Base-by-base conservation (phyloP, 331 rosid species). In the Arachis monticola region DNA sequence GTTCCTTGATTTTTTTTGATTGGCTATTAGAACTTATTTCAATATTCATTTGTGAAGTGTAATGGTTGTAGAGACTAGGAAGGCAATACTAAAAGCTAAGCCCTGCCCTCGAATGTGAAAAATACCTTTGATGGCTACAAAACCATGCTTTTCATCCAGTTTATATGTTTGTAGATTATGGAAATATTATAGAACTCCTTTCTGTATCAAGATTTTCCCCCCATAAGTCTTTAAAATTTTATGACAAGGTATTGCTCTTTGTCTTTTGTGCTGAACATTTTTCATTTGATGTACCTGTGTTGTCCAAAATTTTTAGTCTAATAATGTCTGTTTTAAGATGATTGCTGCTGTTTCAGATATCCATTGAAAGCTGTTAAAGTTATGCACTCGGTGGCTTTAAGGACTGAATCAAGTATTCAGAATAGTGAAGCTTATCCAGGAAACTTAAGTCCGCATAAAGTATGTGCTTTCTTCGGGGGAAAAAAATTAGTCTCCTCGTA, bases 321-420 rank as follows among this genome's bases (percentile, higher is more conserved):
- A 48, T 63, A 58, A 77, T 72, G 50, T 71, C 27, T 31, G 30
- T 60, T 46, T 75, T 67, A 63, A 82, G 57, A 13, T 8, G 38
- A 48, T 60, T 64, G 59, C 69, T 63, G 70, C 73, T 78, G 79
- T 70, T 81, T 62, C 83, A 94, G 99, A 79, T 92, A 72, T 88
- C 97, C 99, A 2, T 80, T 92, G 87, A 94, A 94, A 85, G 95
- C 99, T 79, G 99, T 88, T 42, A 92, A 85, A 80, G 98, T 93
- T 66, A 94, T 94, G 97, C 97, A 90, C 42, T 65, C 90, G 22
- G 99, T 90, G 84, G 97, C 99, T 41, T 76, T 87, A 73, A 83
- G 96, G 86, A 92, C 93, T 3, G 97, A 92, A 75, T 88, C 92
- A 56, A 85, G 85, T 68, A 84, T 81, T 74, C 76, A 83, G 68